phyloP scores from a whole-genome alignment of 2,329 filamentous ascomycete genomes.

The Gremmenia infestans region DNA sequence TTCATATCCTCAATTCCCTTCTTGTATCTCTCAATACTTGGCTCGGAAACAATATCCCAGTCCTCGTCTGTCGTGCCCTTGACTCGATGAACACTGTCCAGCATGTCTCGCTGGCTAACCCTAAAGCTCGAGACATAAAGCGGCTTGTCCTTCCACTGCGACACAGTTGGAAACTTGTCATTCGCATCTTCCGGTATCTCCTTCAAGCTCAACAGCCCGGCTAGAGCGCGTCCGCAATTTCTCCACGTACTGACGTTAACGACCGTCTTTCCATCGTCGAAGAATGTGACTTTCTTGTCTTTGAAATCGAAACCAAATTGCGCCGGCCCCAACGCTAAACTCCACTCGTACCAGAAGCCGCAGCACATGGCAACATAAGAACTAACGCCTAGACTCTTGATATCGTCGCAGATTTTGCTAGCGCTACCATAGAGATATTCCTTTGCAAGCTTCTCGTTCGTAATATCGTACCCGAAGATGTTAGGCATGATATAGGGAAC shows the following conservation, averaged over 20 bases:
- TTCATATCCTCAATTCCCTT: slow-evolving; percentile 8
- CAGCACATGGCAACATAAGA: slow-evolving; percentile 37
- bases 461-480: slow-evolving; percentile 33
- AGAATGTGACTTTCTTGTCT: slow-evolving; percentile 40
- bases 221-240: slow-evolving; percentile 51
- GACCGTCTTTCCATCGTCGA: slow-evolving; percentile 45
- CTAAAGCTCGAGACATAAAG: slow-evolving; percentile 42
- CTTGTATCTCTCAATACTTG: slow-evolving; percentile 7
- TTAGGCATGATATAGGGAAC: slow-evolving; percentile 54
- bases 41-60: slow-evolving; percentile 12
- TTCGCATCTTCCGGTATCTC: slow-evolving; percentile 30
- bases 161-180: slow-evolving; percentile 30
- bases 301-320: slow-evolving; percentile 46
- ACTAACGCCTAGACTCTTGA: slow-evolving; percentile 35
- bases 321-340: slow-evolving; percentile 33
- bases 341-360: slow-evolving; percentile 52
- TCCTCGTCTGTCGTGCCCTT: slow-evolving; percentile 7
- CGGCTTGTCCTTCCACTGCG: slow-evolving; percentile 36
- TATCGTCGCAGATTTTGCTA: slow-evolving; percentile 28
- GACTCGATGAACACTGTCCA: slow-evolving; percentile 23
- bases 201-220: slow-evolving; percentile 40
- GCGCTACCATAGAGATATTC: slow-evolving; percentile 23
- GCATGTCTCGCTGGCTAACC: slow-evolving; percentile 47
- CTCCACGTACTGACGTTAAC: slow-evolving; percentile 43
- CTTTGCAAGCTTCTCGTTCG: slow-evolving; percentile 15